Evolutionary conservation across 2,329 filamentous ascomycete species (phyloP), one percentile per base, ranked within the genome.

Genomic region (Zasmidium cellare): DNA sequence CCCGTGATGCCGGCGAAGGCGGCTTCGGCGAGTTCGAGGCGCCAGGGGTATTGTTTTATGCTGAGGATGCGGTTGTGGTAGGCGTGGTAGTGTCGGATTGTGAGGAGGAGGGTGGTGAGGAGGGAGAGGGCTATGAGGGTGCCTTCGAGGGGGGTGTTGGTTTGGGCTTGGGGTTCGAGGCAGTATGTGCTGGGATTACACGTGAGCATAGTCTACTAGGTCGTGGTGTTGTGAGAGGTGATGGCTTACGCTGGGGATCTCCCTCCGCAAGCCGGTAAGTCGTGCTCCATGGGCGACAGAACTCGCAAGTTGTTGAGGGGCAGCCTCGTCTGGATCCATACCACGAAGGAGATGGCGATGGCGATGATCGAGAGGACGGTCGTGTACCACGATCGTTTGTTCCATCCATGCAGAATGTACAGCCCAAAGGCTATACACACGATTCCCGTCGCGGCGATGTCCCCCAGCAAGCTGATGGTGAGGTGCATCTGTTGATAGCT

Each of bases 401-500:
- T 23, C 5, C 47, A 53, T 14, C 19, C 48, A 14, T 59, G 57
- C 11, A 59, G 53, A 23, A 55, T 55, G 49, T 59, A 59, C 6
- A 59, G 22, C 14, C 57, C 57, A 12, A 55, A 59, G 3, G 53
- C 48, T 11, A 59, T 38, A 22, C 57, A 59, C n/a, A 61, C 53
- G 45, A 55, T 56, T 22, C 38, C 53, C 11, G 52, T 57, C 3
- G 56, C 51, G 9, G 59, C 59, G 9, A 62, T 53, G 25, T 62
- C 53, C 3, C 59, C 53, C 9, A 59, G 23, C 3, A 62, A 25
- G 20, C 50, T 20, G 19, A 59, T 35, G 9, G 59, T 54, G 23
- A 52, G 22, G 20, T 46, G 50, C 12, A 57, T 23, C 35, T 62
- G 56, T 22, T 54, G 45, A 11, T 53, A 22, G 18, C 45, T 50